Conservation (phyloP, 2,329 filamentous ascomycete species). For the Cytospora piceicola region DNA sequence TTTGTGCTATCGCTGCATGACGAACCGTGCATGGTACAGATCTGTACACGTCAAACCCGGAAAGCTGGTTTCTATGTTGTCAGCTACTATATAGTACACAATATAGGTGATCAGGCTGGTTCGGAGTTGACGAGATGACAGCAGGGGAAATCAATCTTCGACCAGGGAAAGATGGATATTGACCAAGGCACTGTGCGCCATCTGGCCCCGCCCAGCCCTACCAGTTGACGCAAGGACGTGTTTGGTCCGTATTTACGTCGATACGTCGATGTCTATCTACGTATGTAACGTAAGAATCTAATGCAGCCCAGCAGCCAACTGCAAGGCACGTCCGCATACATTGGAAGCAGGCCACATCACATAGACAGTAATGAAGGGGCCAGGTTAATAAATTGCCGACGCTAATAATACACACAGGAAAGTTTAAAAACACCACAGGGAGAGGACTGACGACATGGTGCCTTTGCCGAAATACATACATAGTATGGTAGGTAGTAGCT, state of each 20-base stretch:
- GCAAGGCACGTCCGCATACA: neutral
- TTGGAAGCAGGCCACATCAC: too few species aligned
- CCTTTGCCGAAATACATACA: neutral
- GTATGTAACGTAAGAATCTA: neutral
- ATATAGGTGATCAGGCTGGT: neutral
- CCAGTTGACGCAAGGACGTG: neutral
- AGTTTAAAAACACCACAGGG: neutral
- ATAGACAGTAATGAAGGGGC: neutral
- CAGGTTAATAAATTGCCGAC: neutral
- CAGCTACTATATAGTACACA: neutral
- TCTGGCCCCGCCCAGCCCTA: constrained; percentile 23
- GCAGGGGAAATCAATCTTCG: constrained; percentile 7
- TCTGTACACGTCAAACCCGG: too few species aligned
- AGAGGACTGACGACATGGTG: neutral
- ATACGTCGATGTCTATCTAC: too few species aligned
- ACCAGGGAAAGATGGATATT: constrained; percentile 14
- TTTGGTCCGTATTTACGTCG: neutral
- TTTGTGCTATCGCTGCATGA: too few species aligned
- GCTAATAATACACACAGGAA: neutral
- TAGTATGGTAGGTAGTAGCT: too few species aligned
- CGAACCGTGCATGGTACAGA: too few species aligned
- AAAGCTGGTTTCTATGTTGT: neutral
- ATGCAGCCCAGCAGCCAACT: too few species aligned
- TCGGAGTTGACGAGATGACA: constrained; percentile 24
- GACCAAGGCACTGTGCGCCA: constrained; percentile 10